Percentiles rank a stretch among this genome's conserved stretches.
Evolutionary conservation across 805 yeast species (phyloP).

Genomic region (Ogataea neopini): DNA sequence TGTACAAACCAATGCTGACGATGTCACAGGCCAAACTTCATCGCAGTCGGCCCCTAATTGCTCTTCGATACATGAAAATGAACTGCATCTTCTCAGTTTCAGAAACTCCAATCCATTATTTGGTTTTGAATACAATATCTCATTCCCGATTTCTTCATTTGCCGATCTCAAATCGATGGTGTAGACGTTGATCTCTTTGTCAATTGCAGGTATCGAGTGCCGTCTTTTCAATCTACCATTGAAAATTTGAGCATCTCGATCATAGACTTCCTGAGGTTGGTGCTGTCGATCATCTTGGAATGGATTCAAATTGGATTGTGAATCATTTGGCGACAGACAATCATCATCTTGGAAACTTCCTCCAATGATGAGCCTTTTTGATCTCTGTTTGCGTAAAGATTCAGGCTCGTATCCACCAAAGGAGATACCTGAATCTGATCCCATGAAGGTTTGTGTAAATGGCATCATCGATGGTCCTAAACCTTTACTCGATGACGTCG

Average conservation of each 20-base stretch:
- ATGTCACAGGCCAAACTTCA: constrained; percentile 17
- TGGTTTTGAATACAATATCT: constrained; percentile 13
- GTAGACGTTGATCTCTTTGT: constrained; percentile 34
- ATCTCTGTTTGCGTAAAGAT: constrained; percentile 18
- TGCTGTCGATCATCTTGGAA: constrained; percentile 8
- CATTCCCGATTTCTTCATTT: constrained; percentile 25
- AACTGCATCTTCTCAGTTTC: constrained; percentile 34
- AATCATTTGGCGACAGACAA: constrained; percentile 4
- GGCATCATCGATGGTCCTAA: constrained; percentile 15
- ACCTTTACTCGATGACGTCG: constrained; percentile 2
- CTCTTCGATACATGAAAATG: constrained; percentile 33
- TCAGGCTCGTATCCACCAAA: constrained; percentile 6
- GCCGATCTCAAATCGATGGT: constrained; percentile 27
- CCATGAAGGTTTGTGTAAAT: constrained; percentile 3
- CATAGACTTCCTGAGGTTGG: constrained; percentile 11
- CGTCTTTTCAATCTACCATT: constrained; percentile 36
- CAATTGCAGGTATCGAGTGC: constrained; percentile 40
- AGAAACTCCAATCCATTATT: constrained; percentile 6
- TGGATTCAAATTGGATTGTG: constrained; percentile 8
- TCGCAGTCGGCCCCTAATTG: constrained; percentile 15
- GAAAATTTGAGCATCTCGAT: constrained; percentile 23
- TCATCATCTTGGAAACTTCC: constrained; percentile 27
- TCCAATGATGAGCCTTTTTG: constrained; percentile 24
- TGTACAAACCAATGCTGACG: constrained; percentile 19
- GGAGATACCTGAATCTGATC: neutral